Base-by-base conservation (phyloP, 1,284 basidiomycete genomes). In the Mycena sp. region DNA sequence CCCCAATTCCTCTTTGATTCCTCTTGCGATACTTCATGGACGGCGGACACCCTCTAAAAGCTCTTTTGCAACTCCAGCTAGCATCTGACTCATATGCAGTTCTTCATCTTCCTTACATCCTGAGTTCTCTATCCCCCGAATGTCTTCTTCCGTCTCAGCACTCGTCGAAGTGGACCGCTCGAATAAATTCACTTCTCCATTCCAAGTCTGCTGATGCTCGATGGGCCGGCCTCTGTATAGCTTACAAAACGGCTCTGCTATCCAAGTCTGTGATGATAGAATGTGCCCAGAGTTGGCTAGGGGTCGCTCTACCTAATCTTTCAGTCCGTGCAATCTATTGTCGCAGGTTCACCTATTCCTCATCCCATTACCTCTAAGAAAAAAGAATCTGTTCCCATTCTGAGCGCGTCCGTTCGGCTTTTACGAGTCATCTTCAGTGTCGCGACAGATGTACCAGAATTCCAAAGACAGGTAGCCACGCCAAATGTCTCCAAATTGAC, bases 221-320 rank as follows among this genome's bases (percentile, higher is more conserved):
- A 63, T 94, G 92, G 92, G 86, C 88, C 23, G 92, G 90, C 16
- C 78, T 93, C 29, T 90, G 85, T 69, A 76, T 94, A 41, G 92
- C 92, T 2, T 78, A 87, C 67, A 85, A 85, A 68, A 89, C 88
- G 7, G 83, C 88, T 2, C 68, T 79, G 30, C 74, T 85, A 28
- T 91, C 89, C 5, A 85, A 79, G 70, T 71, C 74, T 19, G 67
- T 88, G 5, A 85, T 94, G 81, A 74, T 91, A 56, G 90, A 92
- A 61, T 85, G 78, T 68, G 89, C 91, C 3, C 87, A 89, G 69
- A 81, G 81, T 53, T 94, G 92, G 92, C 74, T 92, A 41, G 81
- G 81, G 52, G 78, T 84, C 23, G 83, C 84, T 9, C 75, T 93
- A 65, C 87, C 90, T 54, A 77, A 87, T 67, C 83, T 93, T 68